Evolutionary conservation across 2,329 filamentous ascomycete species (phyloP), one percentile per base, ranked within the genome.

Genomic region (Huntiella bhutanensis): DNA sequence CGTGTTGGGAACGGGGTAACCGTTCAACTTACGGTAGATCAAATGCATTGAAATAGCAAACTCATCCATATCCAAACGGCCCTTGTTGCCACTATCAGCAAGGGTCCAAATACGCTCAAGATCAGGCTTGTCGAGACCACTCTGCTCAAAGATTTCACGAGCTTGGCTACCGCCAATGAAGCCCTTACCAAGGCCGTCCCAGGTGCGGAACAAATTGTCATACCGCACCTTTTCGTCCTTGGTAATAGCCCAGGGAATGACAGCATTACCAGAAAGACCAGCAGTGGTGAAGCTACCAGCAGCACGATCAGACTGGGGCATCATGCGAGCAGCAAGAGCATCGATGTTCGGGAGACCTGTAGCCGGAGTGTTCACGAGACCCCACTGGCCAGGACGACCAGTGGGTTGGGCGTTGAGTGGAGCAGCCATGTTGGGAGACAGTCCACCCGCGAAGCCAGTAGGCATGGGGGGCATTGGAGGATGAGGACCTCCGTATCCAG

Each of bases 31-130:
- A 55, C 91, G 75, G 65, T 98, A 98, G 56, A 98, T 98, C 63
- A 98, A 67, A 70, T 98, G 91, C 91, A 98, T 98, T 7, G 87
- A 86, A 45, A 98, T 88, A 6, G 91, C 87, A 58, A 98, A 98
- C 58, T 98, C 91, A 59, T 98, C 91, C 56, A 96, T 75, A 56
- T 98, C 87, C 28, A 98, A 71, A 47, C 87, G 81, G 13, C 91
- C 91, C 60, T 91, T 91, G 62, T 98, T 95, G 52, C 87, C 81
- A 32, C 87, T 81, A 59, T 98, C 91, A 3, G 88, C 81, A 49
- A 98, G 67, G 7, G 91, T 96, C 91, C 91, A 98, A 43, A 96
- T 79, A 32, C 81, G 74, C 62, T 96, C 91, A 34, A 98, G 67
- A 54, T 96, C 91, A 19, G 80, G 68, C 62, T 92, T 92, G 41